Evolutionary conservation across 495 filamentous ascomycete species (phyloP).

Genomic region (Aspergillus asperescens): DNA sequence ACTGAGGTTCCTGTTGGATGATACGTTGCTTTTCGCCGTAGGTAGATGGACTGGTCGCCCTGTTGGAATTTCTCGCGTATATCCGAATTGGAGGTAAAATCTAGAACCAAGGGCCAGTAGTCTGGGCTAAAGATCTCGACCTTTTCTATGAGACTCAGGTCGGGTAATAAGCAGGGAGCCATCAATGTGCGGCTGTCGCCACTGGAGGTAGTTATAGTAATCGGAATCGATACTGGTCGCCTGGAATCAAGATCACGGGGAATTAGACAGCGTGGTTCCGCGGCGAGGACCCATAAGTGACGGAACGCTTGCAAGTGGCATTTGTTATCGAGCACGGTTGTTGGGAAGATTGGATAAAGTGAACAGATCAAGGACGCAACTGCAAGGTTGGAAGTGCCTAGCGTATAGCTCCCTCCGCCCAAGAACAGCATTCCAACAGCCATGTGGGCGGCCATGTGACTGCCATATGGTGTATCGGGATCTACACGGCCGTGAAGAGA

Average conservation of each 20-base stretch:
- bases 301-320: conserved; percentile 95
- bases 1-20: conserved; percentile 58
- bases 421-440: conserved; percentile 89
- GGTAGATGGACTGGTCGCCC: conserved; percentile 68
- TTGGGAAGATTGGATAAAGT: conserved; percentile 91
- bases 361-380: conserved; percentile 81
- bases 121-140: conserved; percentile 65
- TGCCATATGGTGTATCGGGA: conserved; percentile 80
- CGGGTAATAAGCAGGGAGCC: conserved; percentile 81
- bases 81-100: conserved; percentile 61
- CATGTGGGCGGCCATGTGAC: conserved; percentile 87
- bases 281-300: conserved; percentile 94
- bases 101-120: conserved; percentile 80
- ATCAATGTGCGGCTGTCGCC: conserved; percentile 39
- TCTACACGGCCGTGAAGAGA: conserved; percentile 85
- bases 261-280: conserved; percentile 83
- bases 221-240: conserved; percentile 67
- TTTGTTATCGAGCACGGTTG: conserved; percentile 82
- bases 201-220: conserved; percentile 51
- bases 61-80: conserved; percentile 63
- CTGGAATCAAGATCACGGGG: conserved; percentile 77
- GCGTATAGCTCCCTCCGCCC: conserved; percentile 84
- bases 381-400: conserved; percentile 83
- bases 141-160: conserved; percentile 59
- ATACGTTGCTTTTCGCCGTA: conserved; percentile 70